Conservation (phyloP, 345 rosid species). For the Citrus hindsii region DNA sequence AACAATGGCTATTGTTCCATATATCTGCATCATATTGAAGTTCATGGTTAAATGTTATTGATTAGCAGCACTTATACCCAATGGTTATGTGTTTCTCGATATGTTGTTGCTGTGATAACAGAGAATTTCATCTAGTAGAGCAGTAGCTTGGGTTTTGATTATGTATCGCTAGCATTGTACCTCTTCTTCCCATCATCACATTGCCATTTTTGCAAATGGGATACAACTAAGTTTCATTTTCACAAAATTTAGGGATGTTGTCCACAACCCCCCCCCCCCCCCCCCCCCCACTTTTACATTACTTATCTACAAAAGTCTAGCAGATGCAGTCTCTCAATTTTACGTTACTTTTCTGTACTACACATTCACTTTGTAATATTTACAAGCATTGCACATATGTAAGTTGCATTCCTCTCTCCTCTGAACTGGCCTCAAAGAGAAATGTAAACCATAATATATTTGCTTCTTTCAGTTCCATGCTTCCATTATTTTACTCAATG, state of each 20-base stretch:
- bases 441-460: not conserved
- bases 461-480: not conserved
- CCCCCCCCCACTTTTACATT: not conserved
- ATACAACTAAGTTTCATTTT: not conserved
- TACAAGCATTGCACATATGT: not conserved
- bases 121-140: not conserved
- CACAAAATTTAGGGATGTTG: not conserved
- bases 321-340: not conserved
- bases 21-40: not conserved
- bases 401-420: not conserved
- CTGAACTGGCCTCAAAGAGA: not conserved
- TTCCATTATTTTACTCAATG: constrained; percentile 19
- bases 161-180: not conserved
- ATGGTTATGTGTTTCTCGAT: not conserved
- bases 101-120: not conserved
- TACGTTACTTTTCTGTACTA: not conserved
- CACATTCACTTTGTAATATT: not conserved
- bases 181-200: not conserved
- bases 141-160: not conserved
- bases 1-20: not conserved
- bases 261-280: no score
- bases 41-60: not conserved
- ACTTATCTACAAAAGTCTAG: not conserved
- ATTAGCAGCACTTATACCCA: not conserved
- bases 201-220: not conserved